A percentile compares a stretch with the other conserved stretches of the same genome.
Evolutionary conservation across 768 basidiomycete genomes (phyloP).

Genomic region (Macrolepiota albuminosa): DNA sequence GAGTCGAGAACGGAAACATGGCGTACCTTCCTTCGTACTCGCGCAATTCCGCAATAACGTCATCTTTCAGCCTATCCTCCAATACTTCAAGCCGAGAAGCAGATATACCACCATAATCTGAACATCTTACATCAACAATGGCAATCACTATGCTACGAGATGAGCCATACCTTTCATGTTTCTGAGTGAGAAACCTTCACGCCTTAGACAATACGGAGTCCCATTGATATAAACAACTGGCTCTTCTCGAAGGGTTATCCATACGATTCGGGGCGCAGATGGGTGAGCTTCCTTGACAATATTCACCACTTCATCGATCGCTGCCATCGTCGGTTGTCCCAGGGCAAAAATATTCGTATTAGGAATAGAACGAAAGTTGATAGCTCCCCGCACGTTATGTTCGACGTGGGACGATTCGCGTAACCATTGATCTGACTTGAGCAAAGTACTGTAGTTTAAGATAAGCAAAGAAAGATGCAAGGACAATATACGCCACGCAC

Average conservation of each 20-base stretch:
- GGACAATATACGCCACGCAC: conserved; percentile 29
- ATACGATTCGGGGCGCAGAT: conserved; percentile 59
- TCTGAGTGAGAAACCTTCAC: conserved; percentile 80
- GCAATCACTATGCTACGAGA: background rate
- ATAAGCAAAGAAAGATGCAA: background rate
- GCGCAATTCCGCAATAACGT: conserved; percentile 79
- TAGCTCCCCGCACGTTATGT: conserved; percentile 81
- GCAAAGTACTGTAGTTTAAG: conserved; percentile 51
- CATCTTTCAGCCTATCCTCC: conserved; percentile 85
- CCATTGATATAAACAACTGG: conserved; percentile 93
- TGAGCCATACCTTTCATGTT: conserved; percentile 79
- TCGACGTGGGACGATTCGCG: conserved; percentile 63
- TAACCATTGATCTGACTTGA: conserved; percentile 93
- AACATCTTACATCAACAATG: background rate
- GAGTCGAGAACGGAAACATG: background rate
- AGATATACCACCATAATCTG: conserved; percentile 95
- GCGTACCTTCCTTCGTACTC: conserved; percentile 78
- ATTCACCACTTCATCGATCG: conserved; percentile 74
- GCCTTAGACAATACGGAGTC: conserved; percentile 81
- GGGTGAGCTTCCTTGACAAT: conserved; percentile 61
- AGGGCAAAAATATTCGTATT: conserved; percentile 84
- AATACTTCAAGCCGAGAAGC: conserved; percentile 82
- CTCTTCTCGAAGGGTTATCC: conserved; percentile 93
- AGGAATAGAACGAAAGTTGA: conserved; percentile 87
- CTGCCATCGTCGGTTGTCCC: conserved; percentile 88